Evolutionary conservation across 2,329 filamentous ascomycete species (phyloP).

Genomic region (Aureobasidium sp.): DNA sequence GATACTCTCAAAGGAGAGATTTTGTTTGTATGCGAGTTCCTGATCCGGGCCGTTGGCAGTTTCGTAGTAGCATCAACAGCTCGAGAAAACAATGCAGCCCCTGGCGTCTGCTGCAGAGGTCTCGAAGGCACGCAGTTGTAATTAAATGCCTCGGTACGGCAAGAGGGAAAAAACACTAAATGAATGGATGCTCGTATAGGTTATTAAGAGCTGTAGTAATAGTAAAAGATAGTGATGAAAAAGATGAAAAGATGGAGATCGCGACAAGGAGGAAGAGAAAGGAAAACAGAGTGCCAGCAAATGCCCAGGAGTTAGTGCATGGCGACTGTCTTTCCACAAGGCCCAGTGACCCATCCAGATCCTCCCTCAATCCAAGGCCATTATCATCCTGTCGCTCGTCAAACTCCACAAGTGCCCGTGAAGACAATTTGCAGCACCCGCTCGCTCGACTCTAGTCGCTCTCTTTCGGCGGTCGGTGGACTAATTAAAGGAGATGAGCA

Average conservation of each 20-base stretch:
- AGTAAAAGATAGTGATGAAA: neutral
- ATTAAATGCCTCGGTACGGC: slow-evolving; percentile 5
- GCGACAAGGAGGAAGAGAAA: neutral
- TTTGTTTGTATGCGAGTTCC: slow-evolving; percentile 5
- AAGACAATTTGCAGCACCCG: slow-evolving; percentile 2
- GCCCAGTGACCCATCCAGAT: neutral
- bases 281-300: neutral
- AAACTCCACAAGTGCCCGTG: neutral
- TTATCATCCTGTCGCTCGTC: neutral
- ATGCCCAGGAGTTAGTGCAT: slow-evolving; percentile 4
- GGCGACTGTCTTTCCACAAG: neutral
- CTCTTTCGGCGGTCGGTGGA: neutral
- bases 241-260: neutral
- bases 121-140: slow-evolving; percentile 5
- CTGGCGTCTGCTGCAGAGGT: slow-evolving; percentile 2
- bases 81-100: slow-evolving; percentile 3
- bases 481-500: slow-evolving; percentile 2
- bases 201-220: neutral
- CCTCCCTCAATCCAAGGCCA: neutral
- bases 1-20: neutral
- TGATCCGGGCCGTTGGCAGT: slow-evolving; percentile 4
- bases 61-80: slow-evolving; percentile 5
- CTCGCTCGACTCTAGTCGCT: slow-evolving; percentile 1
- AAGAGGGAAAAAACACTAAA: neutral
- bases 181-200: slow-evolving; percentile 2